A percentile compares a stretch with the other conserved stretches of the same genome.
These are phyloP conservation scores for Anthostomella pinea DNA, from an alignment of 2,329 filamentous ascomycete genomes.

Conservation along the genomic window DNA sequence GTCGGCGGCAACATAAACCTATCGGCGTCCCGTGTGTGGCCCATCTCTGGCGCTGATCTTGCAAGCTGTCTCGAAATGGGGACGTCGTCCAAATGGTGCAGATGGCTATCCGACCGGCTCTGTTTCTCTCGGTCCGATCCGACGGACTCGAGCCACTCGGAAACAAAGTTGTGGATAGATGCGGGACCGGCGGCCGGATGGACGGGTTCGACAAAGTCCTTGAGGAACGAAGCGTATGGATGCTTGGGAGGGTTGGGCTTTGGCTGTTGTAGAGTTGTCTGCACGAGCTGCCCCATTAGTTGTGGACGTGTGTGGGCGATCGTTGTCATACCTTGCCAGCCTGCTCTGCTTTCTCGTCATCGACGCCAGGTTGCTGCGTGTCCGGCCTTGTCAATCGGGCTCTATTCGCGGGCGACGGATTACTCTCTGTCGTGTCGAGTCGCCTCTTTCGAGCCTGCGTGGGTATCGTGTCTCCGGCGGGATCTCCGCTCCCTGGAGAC, in stretches of 20 bases:
- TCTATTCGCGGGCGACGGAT: too few species aligned
- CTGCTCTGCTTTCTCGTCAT: too few species aligned
- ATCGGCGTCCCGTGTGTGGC: constrained; percentile 14
- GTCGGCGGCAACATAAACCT: constrained; percentile 11
- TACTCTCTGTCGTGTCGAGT: too few species aligned
- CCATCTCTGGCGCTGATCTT: constrained; percentile 17
- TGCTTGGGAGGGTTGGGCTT: too few species aligned
- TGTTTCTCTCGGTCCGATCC: constrained; percentile 24
- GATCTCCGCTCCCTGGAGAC: too few species aligned
- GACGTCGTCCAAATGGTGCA: constrained; percentile 18
- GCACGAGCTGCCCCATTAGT: background rate
- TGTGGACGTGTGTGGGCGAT: too few species aligned
- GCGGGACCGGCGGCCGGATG: too few species aligned
- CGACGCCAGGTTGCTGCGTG: too few species aligned
- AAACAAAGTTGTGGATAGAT: too few species aligned
- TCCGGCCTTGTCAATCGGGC: too few species aligned
- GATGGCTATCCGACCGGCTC: constrained; percentile 27
- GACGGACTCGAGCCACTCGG: constrained; percentile 17
- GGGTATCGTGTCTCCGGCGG: too few species aligned
- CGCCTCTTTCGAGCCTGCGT: too few species aligned
- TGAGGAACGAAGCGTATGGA: background rate
- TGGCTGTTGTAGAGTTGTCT: background rate
- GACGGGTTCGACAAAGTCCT: background rate
- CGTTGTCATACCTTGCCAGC: background rate
- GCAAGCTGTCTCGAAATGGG: constrained; percentile 19